Conservation (phyloP, 2,329 filamentous ascomycete genomes). For the Fusarium scirpi region DNA sequence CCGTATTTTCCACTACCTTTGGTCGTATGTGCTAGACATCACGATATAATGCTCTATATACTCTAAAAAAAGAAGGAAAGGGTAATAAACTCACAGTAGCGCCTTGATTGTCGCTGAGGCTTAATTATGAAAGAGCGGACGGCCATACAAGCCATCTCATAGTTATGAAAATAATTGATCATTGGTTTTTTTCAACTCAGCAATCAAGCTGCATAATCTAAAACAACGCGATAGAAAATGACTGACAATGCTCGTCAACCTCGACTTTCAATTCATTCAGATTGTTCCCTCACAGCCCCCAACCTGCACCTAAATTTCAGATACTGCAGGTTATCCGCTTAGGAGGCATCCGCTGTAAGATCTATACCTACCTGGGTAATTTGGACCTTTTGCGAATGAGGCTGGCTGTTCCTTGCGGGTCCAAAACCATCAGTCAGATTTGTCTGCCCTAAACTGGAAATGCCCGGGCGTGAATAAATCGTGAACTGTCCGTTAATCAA, state of each 20-base stretch:
- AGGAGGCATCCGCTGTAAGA: neutral
- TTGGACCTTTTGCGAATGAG: neutral
- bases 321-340: neutral
- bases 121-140: neutral
- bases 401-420: neutral
- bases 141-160: neutral
- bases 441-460: neutral
- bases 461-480: neutral
- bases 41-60: no score
- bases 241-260: no score
- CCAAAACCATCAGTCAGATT: neutral
- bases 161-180: no score
- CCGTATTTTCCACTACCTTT: neutral
- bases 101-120: neutral
- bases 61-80: no score
- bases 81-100: no score
- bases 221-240: no score
- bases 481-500: neutral
- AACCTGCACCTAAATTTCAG: neutral
- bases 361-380: neutral
- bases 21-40: neutral
- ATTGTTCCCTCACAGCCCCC: neutral
- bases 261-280: neutral
- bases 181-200: rapidly evolving
- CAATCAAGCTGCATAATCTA: no score